Conservation (phyloP, 2,329 filamentous ascomycete species). For the Purpureocillium takamizusanense region DNA sequence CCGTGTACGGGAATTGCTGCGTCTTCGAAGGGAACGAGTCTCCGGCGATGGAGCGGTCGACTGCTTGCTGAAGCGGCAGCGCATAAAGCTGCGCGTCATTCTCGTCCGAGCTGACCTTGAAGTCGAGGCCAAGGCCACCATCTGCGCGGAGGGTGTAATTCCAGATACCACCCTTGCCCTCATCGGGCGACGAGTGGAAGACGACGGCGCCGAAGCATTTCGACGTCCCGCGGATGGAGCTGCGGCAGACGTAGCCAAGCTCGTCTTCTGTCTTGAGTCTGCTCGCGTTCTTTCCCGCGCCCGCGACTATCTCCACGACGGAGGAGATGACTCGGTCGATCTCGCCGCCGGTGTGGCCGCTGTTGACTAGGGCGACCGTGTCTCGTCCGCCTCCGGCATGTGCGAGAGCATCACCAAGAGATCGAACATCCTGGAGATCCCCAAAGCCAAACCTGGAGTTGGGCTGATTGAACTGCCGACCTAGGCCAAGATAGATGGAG, state of each 20-base stretch:
- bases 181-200: constrained; percentile 60
- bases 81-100: constrained; percentile 61
- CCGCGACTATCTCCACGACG: constrained; percentile 11
- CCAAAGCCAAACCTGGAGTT: constrained; percentile 66
- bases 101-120: constrained; percentile 42
- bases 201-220: constrained; percentile 64
- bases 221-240: constrained; percentile 54
- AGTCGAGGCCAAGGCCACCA: constrained; percentile 40
- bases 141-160: constrained; percentile 68
- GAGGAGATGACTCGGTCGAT: constrained; percentile 59
- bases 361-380: constrained; percentile 67
- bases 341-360: constrained; percentile 56
- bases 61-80: constrained; percentile 59
- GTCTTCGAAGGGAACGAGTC: constrained; percentile 18
- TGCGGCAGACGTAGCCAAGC: constrained; percentile 41
- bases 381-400: constrained; percentile 45
- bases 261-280: constrained; percentile 14
- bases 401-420: constrained; percentile 53
- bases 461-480: constrained; percentile 70
- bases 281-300: constrained; percentile 16
- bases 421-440: constrained; percentile 45
- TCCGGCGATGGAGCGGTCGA: constrained; percentile 51
- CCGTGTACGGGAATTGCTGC: constrained; percentile 22
- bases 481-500: constrained; percentile 51
- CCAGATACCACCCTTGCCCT: constrained; percentile 46